Evolutionary conservation across 257 asterid genomes (phyloP), one percentile per base, ranked within the genome.

Genomic region (Prunella vulgaris): DNA sequence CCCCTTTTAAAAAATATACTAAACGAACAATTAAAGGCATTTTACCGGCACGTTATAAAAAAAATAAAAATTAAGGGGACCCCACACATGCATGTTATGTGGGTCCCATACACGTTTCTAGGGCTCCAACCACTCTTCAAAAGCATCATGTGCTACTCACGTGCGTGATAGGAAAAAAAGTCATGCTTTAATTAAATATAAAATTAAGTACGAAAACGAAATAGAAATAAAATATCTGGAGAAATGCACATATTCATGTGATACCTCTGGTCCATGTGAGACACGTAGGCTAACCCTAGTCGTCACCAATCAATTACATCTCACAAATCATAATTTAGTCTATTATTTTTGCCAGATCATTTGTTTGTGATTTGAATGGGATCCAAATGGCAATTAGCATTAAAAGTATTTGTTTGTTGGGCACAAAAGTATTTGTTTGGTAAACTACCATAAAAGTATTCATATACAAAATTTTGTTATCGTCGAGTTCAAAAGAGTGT

Each of bases 111-210:
- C 69, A 58, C 67, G 57, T 69, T 64, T 27, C 4, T 33, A 37
- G 48, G 44, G 25, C 70, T 25, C 4, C 27, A 38, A 77, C 80
- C 20, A 70, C 81, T 64, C 72, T 56, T 77, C 71, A 70, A 48
- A 61, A 70, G 67, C 67, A 73, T 32, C 78, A 80, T 52, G 82
- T 77, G 85, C 82, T 46, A 37, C 73, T 77, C 85, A 77, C 80
- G 76, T 80, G 82, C 68, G 74, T 3, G n/a, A 49, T 5, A 46
- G 54, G 24, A 4, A 22, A 66, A 40, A 66, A 71, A 27, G 74
- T 64, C 46, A 4, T 53, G 64, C 73, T 53, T 66, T 74, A 15
- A 18, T 33, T 51, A 22, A 32, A 14, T 60, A n/a, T 2, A 5
- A 12, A 64, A 48, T 18, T 60, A 40, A 64, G 20, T 63, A 24